These are phyloP conservation scores for Nitzschia putrida DNA, from an alignment of 108 stramenopile species.

Conservation along the genomic window DNA sequence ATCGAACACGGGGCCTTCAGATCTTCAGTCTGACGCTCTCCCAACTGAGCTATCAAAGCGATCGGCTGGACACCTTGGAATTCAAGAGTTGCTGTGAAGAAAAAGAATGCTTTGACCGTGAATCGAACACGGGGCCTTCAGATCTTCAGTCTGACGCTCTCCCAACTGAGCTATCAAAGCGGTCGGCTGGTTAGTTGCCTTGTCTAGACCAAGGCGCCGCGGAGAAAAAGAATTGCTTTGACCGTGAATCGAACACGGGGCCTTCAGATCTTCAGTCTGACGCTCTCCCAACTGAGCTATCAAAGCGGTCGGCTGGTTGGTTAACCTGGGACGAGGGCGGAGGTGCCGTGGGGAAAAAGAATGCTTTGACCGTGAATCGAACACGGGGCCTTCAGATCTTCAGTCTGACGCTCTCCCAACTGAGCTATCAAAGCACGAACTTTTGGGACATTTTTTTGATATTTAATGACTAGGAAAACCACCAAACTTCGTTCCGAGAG, in stretches of 20 bases:
- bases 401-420: constrained; percentile 82
- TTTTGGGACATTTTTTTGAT: too few species aligned
- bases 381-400: constrained; percentile 78
- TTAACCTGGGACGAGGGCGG: too few species aligned
- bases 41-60: constrained; percentile 77
- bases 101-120: constrained; percentile 51
- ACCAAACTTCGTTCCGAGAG: too few species aligned
- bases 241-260: constrained; percentile 76
- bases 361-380: constrained; percentile 70
- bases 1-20: constrained; percentile 78
- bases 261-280: constrained; percentile 82
- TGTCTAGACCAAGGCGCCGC: too few species aligned
- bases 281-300: constrained; percentile 84
- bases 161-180: constrained; percentile 76
- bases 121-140: constrained; percentile 78
- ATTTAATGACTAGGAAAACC: too few species aligned
- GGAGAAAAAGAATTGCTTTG: constrained; percentile 40
- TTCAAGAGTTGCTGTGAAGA: too few species aligned
- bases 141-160: constrained; percentile 84
- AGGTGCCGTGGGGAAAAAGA: too few species aligned
- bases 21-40: constrained; percentile 83
- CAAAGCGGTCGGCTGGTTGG: too few species aligned
- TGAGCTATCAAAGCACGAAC: constrained; percentile 74
- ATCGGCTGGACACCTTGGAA: too few species aligned
- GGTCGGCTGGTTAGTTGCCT: too few species aligned